A percentile compares a stretch with the other conserved stretches of the same genome.
Conservation (phyloP, 2,329 filamentous ascomycete genomes). For the Cladosporium sphaerospermum region DNA sequence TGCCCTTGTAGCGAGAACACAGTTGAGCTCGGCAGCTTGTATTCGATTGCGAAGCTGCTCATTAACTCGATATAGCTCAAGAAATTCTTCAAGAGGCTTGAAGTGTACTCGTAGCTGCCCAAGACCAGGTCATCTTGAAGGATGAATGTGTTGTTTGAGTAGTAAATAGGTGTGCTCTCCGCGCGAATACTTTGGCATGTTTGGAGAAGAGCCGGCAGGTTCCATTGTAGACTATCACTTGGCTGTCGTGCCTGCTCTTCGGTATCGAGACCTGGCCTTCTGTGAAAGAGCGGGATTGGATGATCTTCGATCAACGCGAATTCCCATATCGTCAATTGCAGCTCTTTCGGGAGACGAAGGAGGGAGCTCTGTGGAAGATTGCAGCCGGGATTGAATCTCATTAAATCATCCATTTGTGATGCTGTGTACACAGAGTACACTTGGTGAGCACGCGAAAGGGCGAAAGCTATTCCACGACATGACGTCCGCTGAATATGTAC, state of each 20-base stretch:
- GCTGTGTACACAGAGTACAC: no score
- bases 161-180: constrained; percentile 1
- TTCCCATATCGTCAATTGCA: constrained; percentile 18
- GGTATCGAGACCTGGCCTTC: background rate
- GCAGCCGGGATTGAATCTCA: no score
- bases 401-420: no score
- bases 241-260: background rate
- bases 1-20: background rate
- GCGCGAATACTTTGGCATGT: background rate
- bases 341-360: constrained; percentile 13
- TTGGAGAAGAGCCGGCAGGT: constrained; percentile 1
- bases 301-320: constrained; percentile 15
- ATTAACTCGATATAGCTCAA: background rate
- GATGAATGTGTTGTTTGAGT: constrained; percentile 3
- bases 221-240: background rate
- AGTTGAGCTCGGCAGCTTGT: constrained; percentile 1
- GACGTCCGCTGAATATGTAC: no score
- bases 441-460: no score
- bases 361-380: constrained; percentile 1
- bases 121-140: background rate
- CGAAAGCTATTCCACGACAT: no score
- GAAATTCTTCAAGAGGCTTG: background rate
- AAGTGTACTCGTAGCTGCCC: background rate
- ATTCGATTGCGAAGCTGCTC: constrained; percentile 1
- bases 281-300: constrained; percentile 10